A percentile compares a stretch with the other conserved stretches of the same genome.
Conservation (phyloP, 345 rosid genomes). For the Draba incana region DNA sequence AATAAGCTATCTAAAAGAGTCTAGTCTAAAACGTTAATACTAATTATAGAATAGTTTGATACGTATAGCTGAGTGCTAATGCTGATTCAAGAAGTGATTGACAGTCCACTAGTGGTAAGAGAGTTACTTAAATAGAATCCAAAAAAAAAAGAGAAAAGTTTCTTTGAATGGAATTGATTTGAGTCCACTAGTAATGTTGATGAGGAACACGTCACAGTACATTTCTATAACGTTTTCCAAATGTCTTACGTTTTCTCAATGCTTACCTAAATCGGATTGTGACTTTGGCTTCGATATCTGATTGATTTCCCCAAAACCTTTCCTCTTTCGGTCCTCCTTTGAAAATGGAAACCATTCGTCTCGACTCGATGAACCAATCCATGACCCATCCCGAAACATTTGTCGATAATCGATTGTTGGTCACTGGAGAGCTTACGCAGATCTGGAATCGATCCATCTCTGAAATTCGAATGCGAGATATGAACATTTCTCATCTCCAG, state of each 20-base stretch:
- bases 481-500: too few species aligned
- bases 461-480: too few species aligned
- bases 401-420: too few species aligned
- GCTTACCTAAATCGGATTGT: conserved; percentile 19
- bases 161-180: too few species aligned
- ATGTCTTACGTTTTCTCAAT: background rate
- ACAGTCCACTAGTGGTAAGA: background rate
- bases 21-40: background rate
- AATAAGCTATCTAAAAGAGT: conserved; percentile 1
- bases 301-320: conserved; percentile 9
- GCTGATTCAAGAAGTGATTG: background rate
- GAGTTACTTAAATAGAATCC: too few species aligned
- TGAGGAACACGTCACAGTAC: too few species aligned
- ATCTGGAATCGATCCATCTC: too few species aligned
- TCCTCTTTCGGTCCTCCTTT: conserved; percentile 20
- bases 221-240: too few species aligned
- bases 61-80: conserved; percentile 4
- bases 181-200: too few species aligned
- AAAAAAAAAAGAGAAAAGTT: too few species aligned
- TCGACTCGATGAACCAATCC: background rate
- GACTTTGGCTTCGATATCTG: conserved; percentile 9
- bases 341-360: background rate
- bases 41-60: background rate
- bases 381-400: too few species aligned
- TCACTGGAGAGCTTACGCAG: too few species aligned